A percentile compares a stretch with the other conserved stretches of the same genome.
These are phyloP conservation scores for Mediolabrus comicus DNA, from an alignment of 108 stramenopile genomes.

Conservation along the genomic window DNA sequence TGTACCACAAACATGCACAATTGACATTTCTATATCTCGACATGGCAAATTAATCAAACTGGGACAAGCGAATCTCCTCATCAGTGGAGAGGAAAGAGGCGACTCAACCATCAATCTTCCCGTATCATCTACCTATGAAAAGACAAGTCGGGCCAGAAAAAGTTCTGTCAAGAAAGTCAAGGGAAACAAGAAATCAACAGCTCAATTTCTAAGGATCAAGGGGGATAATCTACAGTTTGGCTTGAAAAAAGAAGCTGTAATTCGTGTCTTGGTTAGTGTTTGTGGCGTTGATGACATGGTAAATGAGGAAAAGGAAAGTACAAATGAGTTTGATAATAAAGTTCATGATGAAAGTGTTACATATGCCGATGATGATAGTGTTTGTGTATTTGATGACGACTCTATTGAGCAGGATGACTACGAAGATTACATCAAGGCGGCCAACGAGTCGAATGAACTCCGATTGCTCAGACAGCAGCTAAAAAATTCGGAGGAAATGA, in stretches of 20 bases:
- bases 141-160: background rate
- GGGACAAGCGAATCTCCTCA: slow-evolving; percentile 11
- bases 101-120: slow-evolving; percentile 5
- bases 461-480: background rate
- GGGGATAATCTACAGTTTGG: background rate
- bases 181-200: background rate
- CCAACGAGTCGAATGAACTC: background rate
- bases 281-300: too few relatives aligned
- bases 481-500: background rate
- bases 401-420: background rate
- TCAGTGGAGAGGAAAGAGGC: slow-evolving; percentile 24
- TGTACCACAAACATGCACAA: slow-evolving; percentile 32
- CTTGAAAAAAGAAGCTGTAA: background rate
- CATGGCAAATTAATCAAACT: slow-evolving; percentile 14
- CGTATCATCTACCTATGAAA: background rate
- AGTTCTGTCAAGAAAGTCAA: background rate
- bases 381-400: background rate
- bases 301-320: too few relatives aligned
- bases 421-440: background rate
- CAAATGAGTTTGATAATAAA: too few relatives aligned
- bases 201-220: background rate
- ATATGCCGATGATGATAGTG: background rate
- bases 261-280: background rate
- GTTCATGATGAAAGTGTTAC: too few relatives aligned
- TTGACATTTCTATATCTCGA: slow-evolving; percentile 16